A percentile compares a stretch with the other conserved stretches of the same genome.
Conservation (phyloP, 2,329 filamentous ascomycete species). For the Pestalotiopsis sp. region DNA sequence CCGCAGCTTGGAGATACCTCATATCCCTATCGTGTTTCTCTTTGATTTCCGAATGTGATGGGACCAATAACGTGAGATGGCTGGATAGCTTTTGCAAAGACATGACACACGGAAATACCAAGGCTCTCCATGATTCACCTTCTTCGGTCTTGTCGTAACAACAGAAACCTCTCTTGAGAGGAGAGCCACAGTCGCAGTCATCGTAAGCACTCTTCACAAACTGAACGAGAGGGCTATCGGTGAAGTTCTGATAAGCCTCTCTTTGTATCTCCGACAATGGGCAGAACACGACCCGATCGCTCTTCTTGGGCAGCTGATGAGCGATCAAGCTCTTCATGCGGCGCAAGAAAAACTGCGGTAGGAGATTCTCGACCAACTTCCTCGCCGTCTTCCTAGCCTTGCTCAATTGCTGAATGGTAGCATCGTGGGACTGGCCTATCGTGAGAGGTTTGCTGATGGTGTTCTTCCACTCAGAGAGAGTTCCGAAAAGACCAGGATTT, state of each 20-base stretch:
- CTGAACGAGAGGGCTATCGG: conserved; percentile 72
- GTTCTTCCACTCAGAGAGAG: conserved; percentile 73
- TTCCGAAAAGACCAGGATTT: conserved; percentile 74
- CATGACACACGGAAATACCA: conserved; percentile 84
- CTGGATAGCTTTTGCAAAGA: conserved; percentile 88
- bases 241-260: conserved; percentile 79
- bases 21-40: conserved; percentile 82
- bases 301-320: conserved; percentile 92
- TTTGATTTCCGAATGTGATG: conserved; percentile 60
- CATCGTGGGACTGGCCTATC: conserved; percentile 89
- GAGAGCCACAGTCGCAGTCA: conserved; percentile 69
- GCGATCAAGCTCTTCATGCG: conserved; percentile 93
- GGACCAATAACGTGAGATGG: conserved; percentile 87
- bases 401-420: conserved; percentile 80
- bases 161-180: conserved; percentile 79
- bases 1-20: conserved; percentile 70
- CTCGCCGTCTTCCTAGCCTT: conserved; percentile 79
- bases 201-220: conserved; percentile 71
- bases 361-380: conserved; percentile 81
- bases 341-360: conserved; percentile 88
- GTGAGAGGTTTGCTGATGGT: conserved; percentile 80
- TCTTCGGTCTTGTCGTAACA: conserved; percentile 65
- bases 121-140: conserved; percentile 70
- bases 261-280: conserved; percentile 82
- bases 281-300: conserved; percentile 92